Percentiles rank a stretch among this genome's conserved stretches.
Conservation (phyloP, 2,329 filamentous ascomycete species). For the Diaporthe sp. region DNA sequence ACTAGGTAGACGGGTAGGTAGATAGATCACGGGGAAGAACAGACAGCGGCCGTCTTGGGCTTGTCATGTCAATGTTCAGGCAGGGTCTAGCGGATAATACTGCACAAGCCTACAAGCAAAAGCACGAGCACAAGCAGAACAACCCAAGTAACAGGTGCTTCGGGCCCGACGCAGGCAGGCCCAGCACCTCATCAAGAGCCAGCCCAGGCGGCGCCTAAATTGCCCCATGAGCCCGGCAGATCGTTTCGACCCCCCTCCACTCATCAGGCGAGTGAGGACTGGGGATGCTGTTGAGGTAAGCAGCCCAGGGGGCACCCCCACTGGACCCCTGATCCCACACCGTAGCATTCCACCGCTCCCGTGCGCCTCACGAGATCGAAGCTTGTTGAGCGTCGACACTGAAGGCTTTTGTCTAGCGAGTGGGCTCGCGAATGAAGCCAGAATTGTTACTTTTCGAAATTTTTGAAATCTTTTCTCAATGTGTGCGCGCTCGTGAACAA, state of each 20-base stretch:
- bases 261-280: neutral
- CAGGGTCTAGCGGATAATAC: slow-evolving; percentile 26
- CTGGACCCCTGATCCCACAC: slow-evolving; percentile 18
- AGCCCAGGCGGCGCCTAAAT: slow-evolving; percentile 23
- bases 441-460: too few species aligned
- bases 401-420: neutral
- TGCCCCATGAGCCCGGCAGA: slow-evolving; percentile 28
- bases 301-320: neutral
- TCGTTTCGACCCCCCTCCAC: slow-evolving; percentile 24
- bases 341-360: slow-evolving; percentile 23
- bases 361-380: neutral
- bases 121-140: neutral
- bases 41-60: slow-evolving; percentile 18
- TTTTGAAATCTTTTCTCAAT: neutral
- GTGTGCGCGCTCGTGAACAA: neutral
- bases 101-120: slow-evolving; percentile 6
- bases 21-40: slow-evolving; percentile 22
- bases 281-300: slow-evolving; percentile 15
- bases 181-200: neutral
- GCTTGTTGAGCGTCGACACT: slow-evolving; percentile 6
- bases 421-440: neutral
- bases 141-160: neutral
- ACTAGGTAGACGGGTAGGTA: neutral
- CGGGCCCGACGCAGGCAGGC: neutral
- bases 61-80: slow-evolving; percentile 12